Conservation (phyloP, 768 basidiomycete genomes). For the Lentinula aciculospora region DNA sequence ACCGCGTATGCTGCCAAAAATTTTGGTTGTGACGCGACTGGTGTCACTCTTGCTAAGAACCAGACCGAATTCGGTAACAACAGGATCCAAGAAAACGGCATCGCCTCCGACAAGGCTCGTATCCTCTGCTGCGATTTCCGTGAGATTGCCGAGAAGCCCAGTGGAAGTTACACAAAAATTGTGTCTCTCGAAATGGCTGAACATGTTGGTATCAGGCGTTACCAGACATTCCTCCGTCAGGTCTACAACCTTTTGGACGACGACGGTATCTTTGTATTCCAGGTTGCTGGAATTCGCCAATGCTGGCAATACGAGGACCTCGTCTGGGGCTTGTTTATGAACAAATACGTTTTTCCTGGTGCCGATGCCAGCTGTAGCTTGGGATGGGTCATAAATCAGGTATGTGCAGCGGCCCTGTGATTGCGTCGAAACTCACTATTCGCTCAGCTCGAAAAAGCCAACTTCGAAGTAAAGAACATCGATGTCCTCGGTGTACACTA, state of each 20-base stretch:
- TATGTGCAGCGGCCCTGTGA: slow-evolving; percentile 8
- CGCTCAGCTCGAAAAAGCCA: slow-evolving; percentile 73
- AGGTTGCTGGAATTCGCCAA: slow-evolving; percentile 95
- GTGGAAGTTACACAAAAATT: slow-evolving; percentile 85
- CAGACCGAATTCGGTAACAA: slow-evolving; percentile 92
- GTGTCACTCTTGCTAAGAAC: slow-evolving; percentile 87
- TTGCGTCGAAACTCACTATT: not conserved
- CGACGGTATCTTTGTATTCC: slow-evolving; percentile 90
- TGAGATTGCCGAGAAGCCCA: slow-evolving; percentile 64
- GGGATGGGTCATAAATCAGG: slow-evolving; percentile 83
- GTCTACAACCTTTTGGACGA: slow-evolving; percentile 93
- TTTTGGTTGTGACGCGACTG: slow-evolving; percentile 93
- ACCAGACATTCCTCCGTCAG: slow-evolving; percentile 82
- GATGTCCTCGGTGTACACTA: slow-evolving; percentile 98
- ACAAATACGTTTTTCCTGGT: slow-evolving; percentile 98
- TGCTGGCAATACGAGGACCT: slow-evolving; percentile 99
- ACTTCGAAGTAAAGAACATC: slow-evolving; percentile 94
- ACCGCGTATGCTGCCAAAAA: slow-evolving; percentile 95
- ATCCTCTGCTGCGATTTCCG: slow-evolving; percentile 93
- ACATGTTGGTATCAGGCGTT: slow-evolving; percentile 95
- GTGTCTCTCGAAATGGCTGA: slow-evolving; percentile 98
- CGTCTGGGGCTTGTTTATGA: slow-evolving; percentile 97
- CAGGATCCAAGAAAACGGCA: slow-evolving; percentile 77
- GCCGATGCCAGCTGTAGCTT: slow-evolving; percentile 95
- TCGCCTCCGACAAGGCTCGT: slow-evolving; percentile 67